These are phyloP conservation scores for Neopestalotiopsis sp. DNA, from an alignment of 2,329 filamentous ascomycete species.

Conservation along the genomic window DNA sequence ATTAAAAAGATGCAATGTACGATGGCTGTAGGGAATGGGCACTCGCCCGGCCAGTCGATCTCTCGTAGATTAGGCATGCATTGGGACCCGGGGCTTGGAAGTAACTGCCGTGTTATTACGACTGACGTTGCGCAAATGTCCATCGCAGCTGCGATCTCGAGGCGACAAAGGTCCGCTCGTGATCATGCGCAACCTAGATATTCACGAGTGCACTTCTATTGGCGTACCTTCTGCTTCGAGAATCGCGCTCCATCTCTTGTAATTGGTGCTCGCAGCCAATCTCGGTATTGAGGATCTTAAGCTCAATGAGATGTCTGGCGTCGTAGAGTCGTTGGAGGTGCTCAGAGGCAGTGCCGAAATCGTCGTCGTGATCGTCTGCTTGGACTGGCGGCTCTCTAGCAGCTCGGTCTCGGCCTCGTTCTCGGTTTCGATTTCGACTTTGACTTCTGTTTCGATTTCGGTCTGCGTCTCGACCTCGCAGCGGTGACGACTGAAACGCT, in stretches of 20 bases:
- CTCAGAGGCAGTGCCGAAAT: not conserved
- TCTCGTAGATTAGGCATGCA: no score
- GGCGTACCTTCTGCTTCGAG: slow-evolving; percentile 26
- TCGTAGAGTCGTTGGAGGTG: not conserved
- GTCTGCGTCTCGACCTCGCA: not conserved
- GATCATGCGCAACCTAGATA: not conserved
- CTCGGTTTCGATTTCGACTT: not conserved
- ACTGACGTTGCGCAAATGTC: not conserved
- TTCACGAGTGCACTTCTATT: not conserved
- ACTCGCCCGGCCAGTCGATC: not conserved
- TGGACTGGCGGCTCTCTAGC: not conserved
- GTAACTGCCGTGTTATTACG: no score
- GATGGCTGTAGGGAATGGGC: not conserved
- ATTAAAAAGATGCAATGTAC: no score
- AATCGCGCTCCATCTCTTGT: slow-evolving; percentile 35
- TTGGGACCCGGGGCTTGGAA: no score
- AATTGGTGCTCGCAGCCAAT: not conserved
- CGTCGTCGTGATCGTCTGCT: not conserved
- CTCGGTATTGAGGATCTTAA: not conserved
- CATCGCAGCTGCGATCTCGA: not conserved
- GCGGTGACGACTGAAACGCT: not conserved
- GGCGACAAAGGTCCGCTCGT: not conserved
- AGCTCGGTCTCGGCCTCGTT: not conserved
- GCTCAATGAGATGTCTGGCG: not conserved
- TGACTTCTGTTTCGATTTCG: not conserved